Base-by-base conservation (phyloP, 2,329 filamentous ascomycete genomes). In the Aspergillus candidus region DNA sequence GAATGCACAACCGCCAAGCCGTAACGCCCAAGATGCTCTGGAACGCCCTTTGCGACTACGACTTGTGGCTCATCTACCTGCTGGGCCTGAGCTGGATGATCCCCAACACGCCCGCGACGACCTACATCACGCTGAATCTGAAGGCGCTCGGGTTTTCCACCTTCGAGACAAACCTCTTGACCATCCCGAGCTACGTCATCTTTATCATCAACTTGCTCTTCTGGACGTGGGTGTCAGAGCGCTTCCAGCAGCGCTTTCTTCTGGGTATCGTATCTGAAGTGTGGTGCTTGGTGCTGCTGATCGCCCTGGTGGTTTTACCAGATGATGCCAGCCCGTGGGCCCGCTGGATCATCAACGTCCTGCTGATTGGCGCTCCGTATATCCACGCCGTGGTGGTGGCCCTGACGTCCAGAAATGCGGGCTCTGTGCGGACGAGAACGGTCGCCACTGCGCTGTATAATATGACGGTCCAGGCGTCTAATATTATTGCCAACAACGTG, bases 101-200 rank as follows among this genome's bases (percentile, higher is more conserved):
- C 13, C 66, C 72, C 3, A 62, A 55, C 10, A 56, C 54, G 0
- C 65, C 66, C 1, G 62, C 62, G 7, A 57, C 57, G 1, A 59
- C 41, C 40, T 71, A 71, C 34, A 59, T 71, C 41, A 69, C 65
- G 13, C 51, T 71, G 10, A 55, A 68, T 39, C 53, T 76, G 1
- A 76, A 74, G 49, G 69, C 75, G 2, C 65, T 83, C 4, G 79
- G 72, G 11, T 82, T 81, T 63, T 64, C 63, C 38, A 79, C 77
- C 2, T 77, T 84, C 56, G 64, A 78, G 29, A 76, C 75, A 22
- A 85, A 83, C 51, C 68, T 86, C 48, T 71, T 85, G 15, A 79
- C 79, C 1, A 82, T 83, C 11, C 79, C 78, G 0, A 73, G 77
- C 1, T 76, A 75, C 12, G 70, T 68, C 0, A 60, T 81, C 1